These are phyloP conservation scores for Picochlorum sp. DNA, from an alignment of 139 green algal genomes.

Conservation along the genomic window DNA sequence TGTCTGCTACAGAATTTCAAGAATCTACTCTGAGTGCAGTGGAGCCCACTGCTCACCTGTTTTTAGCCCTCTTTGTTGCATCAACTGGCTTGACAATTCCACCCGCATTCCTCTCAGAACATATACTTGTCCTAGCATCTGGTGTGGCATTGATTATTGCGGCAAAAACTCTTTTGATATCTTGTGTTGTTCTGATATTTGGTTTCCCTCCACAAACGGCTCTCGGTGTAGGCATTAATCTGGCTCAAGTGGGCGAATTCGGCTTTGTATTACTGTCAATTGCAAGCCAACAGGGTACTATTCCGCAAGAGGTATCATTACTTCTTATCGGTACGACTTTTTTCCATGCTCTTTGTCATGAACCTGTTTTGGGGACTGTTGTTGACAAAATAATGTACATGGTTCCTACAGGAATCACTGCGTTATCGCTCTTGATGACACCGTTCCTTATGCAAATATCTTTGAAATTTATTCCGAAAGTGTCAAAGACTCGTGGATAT, in stretches of 20 bases:
- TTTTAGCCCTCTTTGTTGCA: constrained; percentile 87
- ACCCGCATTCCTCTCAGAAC: constrained; percentile 73
- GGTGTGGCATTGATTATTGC: constrained; percentile 56
- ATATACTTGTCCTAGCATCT: constrained; percentile 60
- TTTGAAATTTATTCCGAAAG: not conserved
- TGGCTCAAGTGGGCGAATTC: constrained; percentile 90
- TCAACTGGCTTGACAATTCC: constrained; percentile 80
- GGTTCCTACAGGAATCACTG: constrained; percentile 61
- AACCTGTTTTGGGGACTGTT: no score
- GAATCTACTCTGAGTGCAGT: constrained; percentile 31
- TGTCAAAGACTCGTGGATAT: not conserved
- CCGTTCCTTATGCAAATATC: constrained; percentile 55
- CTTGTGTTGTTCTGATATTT: constrained; percentile 65
- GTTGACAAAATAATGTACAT: not conserved
- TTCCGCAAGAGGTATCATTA: constrained; percentile 77
- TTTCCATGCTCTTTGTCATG: not conserved
- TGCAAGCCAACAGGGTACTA: constrained; percentile 58
- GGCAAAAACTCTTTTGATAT: constrained; percentile 71
- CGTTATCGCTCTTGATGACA: constrained; percentile 83
- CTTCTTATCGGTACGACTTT: constrained; percentile 63
- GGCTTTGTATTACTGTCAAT: constrained; percentile 87
- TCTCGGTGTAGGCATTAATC: constrained; percentile 67
- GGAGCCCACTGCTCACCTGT: constrained; percentile 54
- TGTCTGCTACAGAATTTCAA: constrained; percentile 46
- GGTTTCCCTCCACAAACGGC: constrained; percentile 39